Evolutionary conservation across 2,329 filamentous ascomycete species (phyloP).

Genomic region (Phyllachora maydis): DNA sequence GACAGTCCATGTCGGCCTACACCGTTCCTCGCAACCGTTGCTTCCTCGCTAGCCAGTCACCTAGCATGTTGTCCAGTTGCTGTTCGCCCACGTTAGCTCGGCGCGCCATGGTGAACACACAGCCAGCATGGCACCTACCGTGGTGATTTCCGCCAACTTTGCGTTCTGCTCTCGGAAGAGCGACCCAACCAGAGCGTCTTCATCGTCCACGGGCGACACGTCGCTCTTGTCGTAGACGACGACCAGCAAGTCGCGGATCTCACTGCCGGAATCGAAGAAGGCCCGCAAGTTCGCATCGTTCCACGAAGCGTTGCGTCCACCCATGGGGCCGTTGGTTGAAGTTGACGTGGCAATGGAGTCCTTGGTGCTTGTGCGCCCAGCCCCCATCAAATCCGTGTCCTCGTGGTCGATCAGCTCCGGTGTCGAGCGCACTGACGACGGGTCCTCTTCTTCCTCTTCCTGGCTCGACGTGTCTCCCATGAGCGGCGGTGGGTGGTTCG

Average conservation of each 20-base stretch:
- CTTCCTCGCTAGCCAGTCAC: conserved; percentile 59
- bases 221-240: conserved; percentile 88
- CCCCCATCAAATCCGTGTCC: conserved; percentile 17
- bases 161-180: conserved; percentile 79
- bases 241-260: conserved; percentile 74
- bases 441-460: conserved; percentile 35
- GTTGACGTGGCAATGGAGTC: conserved; percentile 31
- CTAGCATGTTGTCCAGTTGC: conserved; percentile 74
- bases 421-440: conserved; percentile 41
- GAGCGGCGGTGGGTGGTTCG: conserved; percentile 40
- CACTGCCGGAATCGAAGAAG: conserved; percentile 77
- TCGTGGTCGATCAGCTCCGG: conserved; percentile 34
- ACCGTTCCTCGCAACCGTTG: conserved; percentile 34
- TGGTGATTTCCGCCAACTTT: conserved; percentile 69
- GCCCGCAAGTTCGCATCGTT: conserved; percentile 68
- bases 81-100: conserved; percentile 11
- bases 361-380: no score
- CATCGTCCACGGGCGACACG: conserved; percentile 55
- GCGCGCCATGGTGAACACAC: neutral
- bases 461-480: conserved; percentile 53
- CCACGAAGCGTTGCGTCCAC: conserved; percentile 61
- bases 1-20: no score
- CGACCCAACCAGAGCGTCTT: conserved; percentile 64
- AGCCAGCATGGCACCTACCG: conserved; percentile 21
- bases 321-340: conserved; percentile 30